phyloP scores from a whole-genome alignment of 768 basidiomycete genomes.

The Lanmaoa pseudosensibilis region DNA sequence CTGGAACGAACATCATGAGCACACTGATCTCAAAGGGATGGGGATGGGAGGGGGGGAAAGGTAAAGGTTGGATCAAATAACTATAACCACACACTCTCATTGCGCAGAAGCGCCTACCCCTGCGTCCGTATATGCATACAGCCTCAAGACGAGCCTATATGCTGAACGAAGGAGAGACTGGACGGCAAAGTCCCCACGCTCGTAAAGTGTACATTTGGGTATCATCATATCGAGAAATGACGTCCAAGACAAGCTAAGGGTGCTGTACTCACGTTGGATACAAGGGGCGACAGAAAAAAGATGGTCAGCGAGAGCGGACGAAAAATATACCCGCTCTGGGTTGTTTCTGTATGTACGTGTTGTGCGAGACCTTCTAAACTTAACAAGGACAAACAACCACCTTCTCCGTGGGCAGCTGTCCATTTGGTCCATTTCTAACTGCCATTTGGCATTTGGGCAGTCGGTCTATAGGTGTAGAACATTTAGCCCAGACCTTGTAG shows the following conservation, averaged over 20 bases:
- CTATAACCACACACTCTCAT: slow-evolving; percentile 37
- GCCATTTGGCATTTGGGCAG: no score
- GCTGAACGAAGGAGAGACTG: slow-evolving; percentile 38
- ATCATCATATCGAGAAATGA: slow-evolving; percentile 28
- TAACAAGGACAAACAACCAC: slow-evolving; percentile 34
- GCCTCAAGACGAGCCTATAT: slow-evolving; percentile 35
- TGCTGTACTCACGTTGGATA: slow-evolving; percentile 16
- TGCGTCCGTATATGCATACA: slow-evolving; percentile 36
- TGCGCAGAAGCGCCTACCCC: slow-evolving; percentile 36
- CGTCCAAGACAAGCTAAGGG: not conserved
- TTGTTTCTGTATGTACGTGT: slow-evolving; percentile 17
- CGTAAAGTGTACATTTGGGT: slow-evolving; percentile 28
- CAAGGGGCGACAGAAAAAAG: not conserved
- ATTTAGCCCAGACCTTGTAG: no score
- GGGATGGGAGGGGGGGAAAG: no score
- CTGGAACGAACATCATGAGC: slow-evolving; percentile 15
- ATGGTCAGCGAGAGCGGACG: no score
- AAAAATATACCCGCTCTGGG: not conserved
- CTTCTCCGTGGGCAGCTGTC: no score
- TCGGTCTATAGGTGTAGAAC: no score
- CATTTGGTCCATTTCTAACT: no score
- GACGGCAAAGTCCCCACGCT: slow-evolving; percentile 34
- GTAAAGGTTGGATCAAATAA: slow-evolving; percentile 31
- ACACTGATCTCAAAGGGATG: not conserved
- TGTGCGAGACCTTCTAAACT: slow-evolving; percentile 20